Evolutionary conservation across 306 rosid species (phyloP).

Genomic region (Ochetophila trinervis): DNA sequence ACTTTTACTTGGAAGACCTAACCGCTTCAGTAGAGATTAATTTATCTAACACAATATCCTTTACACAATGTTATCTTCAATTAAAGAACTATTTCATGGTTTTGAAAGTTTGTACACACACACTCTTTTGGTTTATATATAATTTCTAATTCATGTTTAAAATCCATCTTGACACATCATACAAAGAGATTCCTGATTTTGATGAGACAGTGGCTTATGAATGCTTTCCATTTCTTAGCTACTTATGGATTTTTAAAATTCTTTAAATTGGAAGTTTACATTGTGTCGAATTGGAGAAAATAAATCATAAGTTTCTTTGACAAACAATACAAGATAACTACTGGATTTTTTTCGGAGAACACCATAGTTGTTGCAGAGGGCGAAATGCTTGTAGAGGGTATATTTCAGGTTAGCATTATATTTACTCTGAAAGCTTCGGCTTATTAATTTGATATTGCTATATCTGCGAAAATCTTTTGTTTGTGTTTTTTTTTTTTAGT

Average conservation of each 20-base stretch:
- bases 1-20: constrained; percentile 83
- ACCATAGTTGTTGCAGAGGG: constrained; percentile 94
- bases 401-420: constrained; percentile 63
- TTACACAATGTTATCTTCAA: not conserved
- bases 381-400: constrained; percentile 78
- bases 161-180: no score
- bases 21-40: constrained; percentile 73
- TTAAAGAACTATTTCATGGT: not conserved
- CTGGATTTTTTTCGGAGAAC: constrained; percentile 93
- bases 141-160: not conserved
- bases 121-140: no score
- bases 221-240: not conserved
- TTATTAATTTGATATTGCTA: not conserved
- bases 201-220: constrained; percentile 9
- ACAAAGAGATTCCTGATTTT: no score
- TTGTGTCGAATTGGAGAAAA: constrained; percentile 14
- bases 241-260: constrained; percentile 6
- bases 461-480: not conserved
- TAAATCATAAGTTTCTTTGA: constrained; percentile 51
- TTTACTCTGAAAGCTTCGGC: not conserved
- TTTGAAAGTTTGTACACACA: not conserved
- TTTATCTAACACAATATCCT: constrained; percentile 87
- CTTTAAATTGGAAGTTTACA: constrained; percentile 2
- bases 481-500: no score
- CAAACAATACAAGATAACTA: constrained; percentile 81